Base-by-base conservation (phyloP, 768 basidiomycete species). In the Lentinula detonsa region DNA sequence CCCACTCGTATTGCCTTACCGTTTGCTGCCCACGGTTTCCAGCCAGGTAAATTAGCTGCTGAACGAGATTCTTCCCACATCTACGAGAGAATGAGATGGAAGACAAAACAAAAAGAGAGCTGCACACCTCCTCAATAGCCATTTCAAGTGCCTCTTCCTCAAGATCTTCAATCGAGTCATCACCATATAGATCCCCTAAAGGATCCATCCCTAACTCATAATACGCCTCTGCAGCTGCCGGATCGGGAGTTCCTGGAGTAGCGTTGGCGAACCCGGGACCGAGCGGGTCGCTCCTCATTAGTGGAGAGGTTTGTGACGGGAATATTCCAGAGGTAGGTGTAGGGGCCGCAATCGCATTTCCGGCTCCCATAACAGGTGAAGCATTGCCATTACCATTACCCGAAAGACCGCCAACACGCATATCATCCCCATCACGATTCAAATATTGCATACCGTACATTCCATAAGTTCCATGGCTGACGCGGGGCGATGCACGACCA, bases 21-120 rank as follows among this genome's bases (percentile, higher is more conserved):
- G 55, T 93, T 92, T 65, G 83, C 84, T 3, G 87, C 86, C 90
- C 91, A 87, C 5, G 90, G 88, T 35, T 82, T 75, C 73, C 75
- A 85, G 46, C 70, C 67, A 23, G 74, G n/a, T 8, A 9, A 28
- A 11, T 39, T 23, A 23, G 23, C 33, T 28, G 13, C 13, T 21
- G 55, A 42, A 11, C 50, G 48, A 31, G 67, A 75, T 71, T 86
- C 89, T 61, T 81, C 77, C 64, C 74, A 86, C 62, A 82, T 77
- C 55, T 56, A 13, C 3, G 13, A 43, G 8, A 5, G 10, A 33
- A 21, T 4, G 3, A 40, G 40, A 21, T 56, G 23, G 18, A 9
- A 10, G n/a, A 37, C 8, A 56, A 11, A 5, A 56, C 8, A 43
- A 23, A 8, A 13, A 0, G 0, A 11, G 39, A 55, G 9, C 9